These are phyloP conservation scores for Bruguiera parviflora DNA, from an alignment of 345 rosid species.

Conservation along the genomic window DNA sequence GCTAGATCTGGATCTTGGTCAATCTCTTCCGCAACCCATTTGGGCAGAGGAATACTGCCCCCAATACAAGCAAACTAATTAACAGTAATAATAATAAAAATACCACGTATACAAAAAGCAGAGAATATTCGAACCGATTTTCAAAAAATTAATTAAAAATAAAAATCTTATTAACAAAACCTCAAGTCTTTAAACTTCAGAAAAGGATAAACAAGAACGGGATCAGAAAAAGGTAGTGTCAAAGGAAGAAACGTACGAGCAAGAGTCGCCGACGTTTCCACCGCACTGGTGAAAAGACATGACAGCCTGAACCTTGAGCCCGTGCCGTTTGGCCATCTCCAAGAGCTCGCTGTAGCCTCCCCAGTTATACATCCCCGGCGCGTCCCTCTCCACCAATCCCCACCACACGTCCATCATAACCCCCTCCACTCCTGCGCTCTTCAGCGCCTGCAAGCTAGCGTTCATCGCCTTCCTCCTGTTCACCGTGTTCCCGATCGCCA, in stretches of 20 bases:
- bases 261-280: conserved; percentile 97
- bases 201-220: not conserved
- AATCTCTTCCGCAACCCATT: conserved; percentile 82
- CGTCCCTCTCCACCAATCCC: conserved; percentile 93
- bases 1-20: conserved; percentile 70
- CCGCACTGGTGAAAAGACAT: conserved; percentile 99
- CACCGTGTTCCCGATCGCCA: conserved; percentile 67
- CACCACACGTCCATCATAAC: conserved; percentile 99
- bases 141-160: no score
- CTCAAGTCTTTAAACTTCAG: no score
- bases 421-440: conserved; percentile 95
- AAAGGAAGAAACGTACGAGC: conserved; percentile 52
- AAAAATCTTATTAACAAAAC: no score
- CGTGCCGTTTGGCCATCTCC: conserved; percentile 81
- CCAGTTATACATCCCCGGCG: conserved; percentile 83
- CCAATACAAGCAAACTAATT: no score
- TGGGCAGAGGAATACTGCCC: conserved; percentile 80
- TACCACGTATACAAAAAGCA: no score
- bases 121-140: no score
- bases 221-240: not conserved
- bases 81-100: no score
- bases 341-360: conserved; percentile 93
- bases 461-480: conserved; percentile 90
- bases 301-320: conserved; percentile 93
- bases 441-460: conserved; percentile 88